Evolutionary conservation across 345 rosid species (phyloP), one percentile per base, ranked within the genome.

Genomic region (Turnera subulata): DNA sequence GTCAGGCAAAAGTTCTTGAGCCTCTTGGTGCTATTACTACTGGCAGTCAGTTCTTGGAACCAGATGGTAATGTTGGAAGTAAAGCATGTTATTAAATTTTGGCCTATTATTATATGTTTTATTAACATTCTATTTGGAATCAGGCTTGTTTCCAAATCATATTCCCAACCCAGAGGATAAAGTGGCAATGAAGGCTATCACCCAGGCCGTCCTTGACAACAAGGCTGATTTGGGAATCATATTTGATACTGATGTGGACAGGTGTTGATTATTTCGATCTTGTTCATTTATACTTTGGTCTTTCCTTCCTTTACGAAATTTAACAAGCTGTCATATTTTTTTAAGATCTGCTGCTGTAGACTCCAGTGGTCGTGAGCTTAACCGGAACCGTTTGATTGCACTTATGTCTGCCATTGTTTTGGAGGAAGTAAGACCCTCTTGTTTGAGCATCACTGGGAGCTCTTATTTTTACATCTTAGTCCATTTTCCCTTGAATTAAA

Each of bases 281-380:
- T 24, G 18, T 4, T 4, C 18, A 51, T 18, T 18, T 18, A 23
- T 59, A 42, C 44, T 14, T 23, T 6, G 6, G 6, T 23, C 56
- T 15, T 12, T n/a, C 11, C 1, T 44, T 35, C 23, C 5, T 17
- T 53, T 21, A 32, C 23, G n/a, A 29, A 3, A 29, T 29, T 3
- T 29, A 29, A 29, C 35, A 29, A 29, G 4, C 8, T 29, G 8
- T 29, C 35, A 29, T 29, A 16, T 45, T 61, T 69, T 21, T 17
- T 61, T 24, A 59, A 90, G 99, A 80, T 93, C 99, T 76, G 99
- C 99, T 74, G 99, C 96, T 59, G 99, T 93, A 78, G 99, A 93
- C 77, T 84, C 96, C 55, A 50, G 80, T 58, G 97, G 96, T 51
- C 82, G 75, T 24, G 97, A 88, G 71, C 76, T 93, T 48, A 93